A percentile compares a stretch with the other conserved stretches of the same genome.
phyloP scores from a whole-genome alignment of 805 yeast species.

The Nakazawaea ishiwadae region DNA sequence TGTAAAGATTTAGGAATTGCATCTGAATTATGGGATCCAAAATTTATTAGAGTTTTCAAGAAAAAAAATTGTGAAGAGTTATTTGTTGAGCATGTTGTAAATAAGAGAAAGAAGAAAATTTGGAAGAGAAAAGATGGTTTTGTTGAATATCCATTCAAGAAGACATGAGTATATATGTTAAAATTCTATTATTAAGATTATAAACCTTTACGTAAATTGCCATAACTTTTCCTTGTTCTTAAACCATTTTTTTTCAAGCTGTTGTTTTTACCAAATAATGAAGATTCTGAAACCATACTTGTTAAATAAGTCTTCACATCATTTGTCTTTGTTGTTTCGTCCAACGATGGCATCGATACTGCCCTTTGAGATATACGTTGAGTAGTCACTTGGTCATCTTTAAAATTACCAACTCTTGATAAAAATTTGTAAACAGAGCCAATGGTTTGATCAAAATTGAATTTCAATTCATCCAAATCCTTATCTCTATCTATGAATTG shows the following conservation, averaged over 20 bases:
- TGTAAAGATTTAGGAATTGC: slow-evolving; percentile 97
- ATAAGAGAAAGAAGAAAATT: slow-evolving; percentile 81
- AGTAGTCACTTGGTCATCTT: neutral
- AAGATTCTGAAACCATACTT: slow-evolving; percentile 2
- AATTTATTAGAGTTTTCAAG: slow-evolving; percentile 71
- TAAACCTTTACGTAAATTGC: neutral
- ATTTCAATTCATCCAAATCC: neutral
- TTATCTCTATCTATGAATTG: slow-evolving; percentile 2
- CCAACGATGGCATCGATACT: slow-evolving; percentile 1
- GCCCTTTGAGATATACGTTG: neutral
- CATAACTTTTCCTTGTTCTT: slow-evolving; percentile 4
- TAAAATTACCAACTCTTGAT: neutral
- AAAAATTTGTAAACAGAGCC: neutral
- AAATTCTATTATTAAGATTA: too few relatives aligned
- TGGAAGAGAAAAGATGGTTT: slow-evolving; percentile 86
- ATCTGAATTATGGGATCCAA: slow-evolving; percentile 96
- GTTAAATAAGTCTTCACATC: neutral
- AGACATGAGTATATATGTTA: slow-evolving; percentile 12
- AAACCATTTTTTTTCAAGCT: neutral
- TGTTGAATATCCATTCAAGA: slow-evolving; percentile 82
- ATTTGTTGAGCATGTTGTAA: slow-evolving; percentile 78
- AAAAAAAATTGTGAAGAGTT: slow-evolving; percentile 67
- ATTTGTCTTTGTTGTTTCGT: neutral
- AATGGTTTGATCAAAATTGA: neutral
- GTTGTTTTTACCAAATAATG: neutral